Percentiles rank a stretch among this genome's conserved stretches.
These are phyloP conservation scores for Phialophora expanda DNA, from an alignment of 2,329 filamentous ascomycete genomes.

Conservation along the genomic window DNA sequence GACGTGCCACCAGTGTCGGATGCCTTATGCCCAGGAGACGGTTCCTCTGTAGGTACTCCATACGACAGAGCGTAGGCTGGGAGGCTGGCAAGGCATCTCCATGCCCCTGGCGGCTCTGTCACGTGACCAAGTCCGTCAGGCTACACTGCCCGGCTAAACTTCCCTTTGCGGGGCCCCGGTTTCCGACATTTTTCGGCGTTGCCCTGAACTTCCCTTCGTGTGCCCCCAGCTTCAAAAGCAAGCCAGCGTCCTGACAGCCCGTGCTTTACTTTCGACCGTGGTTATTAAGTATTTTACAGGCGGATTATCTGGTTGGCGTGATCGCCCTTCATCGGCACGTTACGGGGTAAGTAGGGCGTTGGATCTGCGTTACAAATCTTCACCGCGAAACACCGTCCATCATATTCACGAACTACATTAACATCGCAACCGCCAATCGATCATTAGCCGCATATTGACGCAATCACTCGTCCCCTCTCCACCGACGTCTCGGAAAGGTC, in stretches of 20 bases:
- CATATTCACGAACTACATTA: not conserved
- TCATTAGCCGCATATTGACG: not conserved
- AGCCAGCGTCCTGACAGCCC: not conserved
- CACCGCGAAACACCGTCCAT: not conserved
- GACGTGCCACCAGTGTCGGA: not conserved
- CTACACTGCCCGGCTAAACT: constrained; percentile 18
- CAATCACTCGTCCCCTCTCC: not conserved
- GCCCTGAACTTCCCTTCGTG: not conserved
- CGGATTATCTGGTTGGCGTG: not conserved
- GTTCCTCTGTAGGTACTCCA: not conserved
- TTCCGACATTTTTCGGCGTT: not conserved
- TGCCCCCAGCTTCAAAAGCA: not conserved
- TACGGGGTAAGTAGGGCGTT: not conserved
- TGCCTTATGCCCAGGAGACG: not conserved
- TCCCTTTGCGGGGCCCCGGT: constrained; percentile 9
- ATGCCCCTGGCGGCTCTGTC: too few species aligned
- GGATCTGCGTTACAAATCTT: not conserved
- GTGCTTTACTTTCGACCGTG: not conserved
- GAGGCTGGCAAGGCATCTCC: not conserved
- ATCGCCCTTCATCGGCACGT: not conserved
- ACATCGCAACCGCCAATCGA: not conserved
- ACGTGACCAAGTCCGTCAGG: not conserved
- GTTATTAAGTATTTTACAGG: not conserved
- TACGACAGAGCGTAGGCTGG: too few species aligned
- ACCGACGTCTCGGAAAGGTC: not conserved